Evolutionary conservation across 225 moss, liverwort and hornwort species (phyloP), one percentile per base, ranked within the genome.

Genomic region (Polytrichum commune): DNA sequence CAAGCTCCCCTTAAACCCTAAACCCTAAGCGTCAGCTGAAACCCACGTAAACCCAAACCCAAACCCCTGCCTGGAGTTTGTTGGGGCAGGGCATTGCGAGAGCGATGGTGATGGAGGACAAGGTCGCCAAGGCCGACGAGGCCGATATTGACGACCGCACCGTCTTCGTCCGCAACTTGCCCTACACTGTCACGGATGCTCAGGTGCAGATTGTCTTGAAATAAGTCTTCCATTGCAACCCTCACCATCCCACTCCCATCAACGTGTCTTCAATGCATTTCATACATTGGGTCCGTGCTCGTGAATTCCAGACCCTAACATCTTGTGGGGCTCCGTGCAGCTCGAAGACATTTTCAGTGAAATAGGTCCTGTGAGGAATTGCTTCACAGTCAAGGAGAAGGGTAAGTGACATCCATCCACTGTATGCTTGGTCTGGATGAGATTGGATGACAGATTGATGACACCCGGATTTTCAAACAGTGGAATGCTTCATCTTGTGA

Each of bases 361-460:
- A 78, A 81, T 98, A 32, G 97, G 97, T 19, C 95, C 97, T 22
- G 97, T 98, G 29, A 85, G 97, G 81, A 88, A 93, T 85, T 98
- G 97, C 79, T 98, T 98, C 76, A 91, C 90, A 16, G 91, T 98
- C 67, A 98, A 98, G 77, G 87, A 89, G 70, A 98, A 95, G 89
- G 97, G 97, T 95, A 53, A 63, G 76, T 58, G 2, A 4, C 0
- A 25, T 25, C 63, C 22, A 20, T 13, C 46, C 46, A 13, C 46
- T 46, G 46, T 46, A 46, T 46, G 46, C 68, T 19, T 29, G 18
- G 65, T 8, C 55, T n/a, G 35, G 46, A 46, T 16, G 13, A 13
- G 46, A 16, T 46, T 13, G 4, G 46, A 46, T 46, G 46, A 16
- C 46, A 46, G 13, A 9, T 35, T 35, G 35, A 9, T 35, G 9